Percentiles rank a stretch among this genome's conserved stretches.
Conservation (phyloP, 2,329 filamentous ascomycete genomes). For the Neofusicoccum umdonicola region DNA sequence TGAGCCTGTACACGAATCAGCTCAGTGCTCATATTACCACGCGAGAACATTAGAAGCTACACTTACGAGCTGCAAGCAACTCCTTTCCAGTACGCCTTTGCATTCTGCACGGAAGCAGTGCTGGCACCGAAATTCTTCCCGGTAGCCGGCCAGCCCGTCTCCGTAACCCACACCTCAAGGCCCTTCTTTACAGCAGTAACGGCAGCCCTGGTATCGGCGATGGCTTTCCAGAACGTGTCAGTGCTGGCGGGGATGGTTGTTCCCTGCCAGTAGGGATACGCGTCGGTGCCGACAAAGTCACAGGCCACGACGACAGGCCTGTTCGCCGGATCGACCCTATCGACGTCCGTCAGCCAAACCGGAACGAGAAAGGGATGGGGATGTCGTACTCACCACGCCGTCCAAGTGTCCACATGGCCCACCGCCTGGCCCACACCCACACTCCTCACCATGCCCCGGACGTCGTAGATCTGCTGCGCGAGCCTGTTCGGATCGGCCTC, state of each 20-base stretch:
- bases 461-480: constrained; percentile 28
- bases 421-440: constrained; percentile 20
- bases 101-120: constrained; percentile 3
- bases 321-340: constrained; percentile 56
- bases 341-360: constrained; percentile 68
- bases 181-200: constrained; percentile 28
- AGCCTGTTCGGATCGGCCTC: constrained; percentile 16
- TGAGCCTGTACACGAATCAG: constrained; percentile 48
- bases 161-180: constrained; percentile 37
- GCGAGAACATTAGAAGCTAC: background rate
- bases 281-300: constrained; percentile 38
- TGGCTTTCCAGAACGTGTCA: constrained; percentile 28
- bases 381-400: constrained; percentile 34
- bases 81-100: constrained; percentile 17
- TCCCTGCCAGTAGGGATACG: constrained; percentile 38
- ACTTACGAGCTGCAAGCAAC: constrained; percentile 54
- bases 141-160: constrained; percentile 20
- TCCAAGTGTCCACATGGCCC: constrained; percentile 40
- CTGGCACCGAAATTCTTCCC: constrained; percentile 14
- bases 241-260: constrained; percentile 32
- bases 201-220: constrained; percentile 30
- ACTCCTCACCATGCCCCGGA: constrained; percentile 24
- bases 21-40: constrained; percentile 13
- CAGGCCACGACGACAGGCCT: constrained; percentile 33
- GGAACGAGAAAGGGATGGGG: constrained; percentile 33